Evolutionary conservation across 495 filamentous ascomycete genomes (phyloP).

Genomic region (Alectoria sarmentosa): DNA sequence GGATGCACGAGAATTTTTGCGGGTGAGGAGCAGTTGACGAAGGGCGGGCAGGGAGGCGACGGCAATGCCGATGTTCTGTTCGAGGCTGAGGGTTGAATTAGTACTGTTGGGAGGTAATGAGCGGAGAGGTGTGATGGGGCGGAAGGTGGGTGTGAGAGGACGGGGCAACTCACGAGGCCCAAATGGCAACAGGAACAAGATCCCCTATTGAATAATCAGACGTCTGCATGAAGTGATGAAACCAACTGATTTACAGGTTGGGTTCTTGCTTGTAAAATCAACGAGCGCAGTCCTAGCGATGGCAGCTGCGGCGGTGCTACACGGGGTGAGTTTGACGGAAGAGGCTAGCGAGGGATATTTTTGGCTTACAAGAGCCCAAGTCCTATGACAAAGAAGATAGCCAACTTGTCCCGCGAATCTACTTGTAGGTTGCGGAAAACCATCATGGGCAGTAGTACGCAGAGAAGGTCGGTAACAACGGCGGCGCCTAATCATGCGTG

Average conservation of each 20-base stretch:
- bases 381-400: background rate
- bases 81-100: background rate
- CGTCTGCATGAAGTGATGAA: no score
- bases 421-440: background rate
- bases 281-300: background rate
- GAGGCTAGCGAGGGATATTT: background rate
- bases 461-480: constrained; percentile 1
- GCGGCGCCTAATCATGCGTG: background rate
- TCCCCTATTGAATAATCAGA: background rate
- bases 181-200: background rate
- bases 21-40: constrained; percentile 1
- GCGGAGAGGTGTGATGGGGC: background rate
- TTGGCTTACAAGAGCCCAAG: constrained; percentile 1
- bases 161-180: background rate
- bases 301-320: background rate
- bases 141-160: background rate
- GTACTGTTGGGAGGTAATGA: background rate
- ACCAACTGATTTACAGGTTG: background rate
- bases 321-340: background rate
- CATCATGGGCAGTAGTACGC: background rate
- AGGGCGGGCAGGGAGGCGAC: constrained; percentile 9
- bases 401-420: background rate
- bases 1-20: background rate
- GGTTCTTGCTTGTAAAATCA: background rate
- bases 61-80: constrained; percentile 4